A percentile compares a stretch with the other conserved stretches of the same genome.
Conservation (phyloP, 2,329 filamentous ascomycete species). For the Fusarium sarcochroum region DNA sequence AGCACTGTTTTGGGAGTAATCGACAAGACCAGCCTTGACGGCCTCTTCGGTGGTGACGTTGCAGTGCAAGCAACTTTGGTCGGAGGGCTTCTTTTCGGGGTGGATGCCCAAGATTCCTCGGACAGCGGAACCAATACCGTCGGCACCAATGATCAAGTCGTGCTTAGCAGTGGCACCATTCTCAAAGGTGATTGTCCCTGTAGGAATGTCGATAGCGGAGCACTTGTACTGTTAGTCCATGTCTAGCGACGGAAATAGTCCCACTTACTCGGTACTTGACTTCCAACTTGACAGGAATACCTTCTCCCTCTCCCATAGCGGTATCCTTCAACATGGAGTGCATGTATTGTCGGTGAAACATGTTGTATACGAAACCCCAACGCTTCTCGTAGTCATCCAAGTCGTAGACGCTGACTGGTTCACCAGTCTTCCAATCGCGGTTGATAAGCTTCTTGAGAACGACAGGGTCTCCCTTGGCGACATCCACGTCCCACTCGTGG, state of each 20-base stretch:
- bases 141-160: constrained; percentile 74
- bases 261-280: constrained; percentile 68
- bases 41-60: constrained; percentile 75
- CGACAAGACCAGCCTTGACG: constrained; percentile 70
- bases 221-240: constrained; percentile 51
- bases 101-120: constrained; percentile 74
- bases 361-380: constrained; percentile 77
- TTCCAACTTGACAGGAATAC: constrained; percentile 65
- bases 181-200: constrained; percentile 65
- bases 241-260: background rate
- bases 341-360: constrained; percentile 80
- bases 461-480: constrained; percentile 75
- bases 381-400: constrained; percentile 74
- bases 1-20: constrained; percentile 72
- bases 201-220: constrained; percentile 65
- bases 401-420: constrained; percentile 74
- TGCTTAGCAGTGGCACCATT: constrained; percentile 66
- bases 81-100: constrained; percentile 71
- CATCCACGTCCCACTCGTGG: constrained; percentile 76
- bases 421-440: constrained; percentile 78
- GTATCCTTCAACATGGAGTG: constrained; percentile 75
- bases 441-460: constrained; percentile 76
- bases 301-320: constrained; percentile 68
- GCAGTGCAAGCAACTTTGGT: constrained; percentile 73
- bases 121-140: constrained; percentile 77